Evolutionary conservation across 2,329 filamentous ascomycete species (phyloP).

Genomic region (Fusarium sp.): DNA sequence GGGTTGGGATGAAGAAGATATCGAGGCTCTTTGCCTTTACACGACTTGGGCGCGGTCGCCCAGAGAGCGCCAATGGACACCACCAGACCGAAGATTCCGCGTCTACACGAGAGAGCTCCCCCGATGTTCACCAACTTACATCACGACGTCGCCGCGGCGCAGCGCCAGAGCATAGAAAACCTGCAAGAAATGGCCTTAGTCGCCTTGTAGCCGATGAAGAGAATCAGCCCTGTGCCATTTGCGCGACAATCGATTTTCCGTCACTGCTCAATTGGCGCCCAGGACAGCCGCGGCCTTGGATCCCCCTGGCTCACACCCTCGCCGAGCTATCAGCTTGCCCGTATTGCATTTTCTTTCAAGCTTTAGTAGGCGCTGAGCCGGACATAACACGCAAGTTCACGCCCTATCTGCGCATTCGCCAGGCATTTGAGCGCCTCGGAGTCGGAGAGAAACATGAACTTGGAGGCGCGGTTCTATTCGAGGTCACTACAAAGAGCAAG

Average conservation of each 20-base stretch:
- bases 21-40: conserved; percentile 49
- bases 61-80: conserved; percentile 29
- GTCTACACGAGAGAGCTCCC: conserved; percentile 39
- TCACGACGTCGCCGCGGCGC: conserved; percentile 40
- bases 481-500: conserved; percentile 51
- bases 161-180: conserved; percentile 34
- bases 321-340: conserved; percentile 46
- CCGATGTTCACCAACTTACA: conserved; percentile 50
- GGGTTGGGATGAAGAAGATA: conserved; percentile 49
- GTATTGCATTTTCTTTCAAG: conserved; percentile 53
- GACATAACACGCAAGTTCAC: conserved; percentile 49
- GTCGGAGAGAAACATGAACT: conserved; percentile 51
- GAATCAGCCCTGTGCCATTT: conserved; percentile 45
- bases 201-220: conserved; percentile 45
- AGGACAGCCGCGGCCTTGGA: conserved; percentile 50
- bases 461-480: conserved; percentile 48
- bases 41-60: conserved; percentile 44
- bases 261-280: conserved; percentile 49
- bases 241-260: conserved; percentile 50
- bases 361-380: conserved; percentile 45
- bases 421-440: conserved; percentile 51
- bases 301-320: conserved; percentile 48
- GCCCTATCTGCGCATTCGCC: conserved; percentile 51
- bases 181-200: conserved; percentile 42
- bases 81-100: conserved; percentile 36